A percentile compares a stretch with the other conserved stretches of the same genome.
Evolutionary conservation across 495 filamentous ascomycete genomes (phyloP).

Genomic region (Xylaria sp.): DNA sequence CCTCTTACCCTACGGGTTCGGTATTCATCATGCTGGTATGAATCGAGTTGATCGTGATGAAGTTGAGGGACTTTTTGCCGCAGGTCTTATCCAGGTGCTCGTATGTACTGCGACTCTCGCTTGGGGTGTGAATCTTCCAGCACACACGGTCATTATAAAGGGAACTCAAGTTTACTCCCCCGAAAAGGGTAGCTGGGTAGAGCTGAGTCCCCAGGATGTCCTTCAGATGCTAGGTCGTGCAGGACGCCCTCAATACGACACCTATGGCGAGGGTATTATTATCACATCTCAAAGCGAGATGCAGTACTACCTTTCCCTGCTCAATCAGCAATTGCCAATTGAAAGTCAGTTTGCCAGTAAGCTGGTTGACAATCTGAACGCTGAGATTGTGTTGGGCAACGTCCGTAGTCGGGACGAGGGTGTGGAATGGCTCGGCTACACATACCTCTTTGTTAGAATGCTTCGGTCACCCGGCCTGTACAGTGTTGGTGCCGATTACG

Average conservation of each 20-base stretch:
- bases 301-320: conserved; percentile 92
- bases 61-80: conserved; percentile 92
- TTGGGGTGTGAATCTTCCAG: conserved; percentile 95
- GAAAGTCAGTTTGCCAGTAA: conserved; percentile 95
- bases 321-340: conserved; percentile 97
- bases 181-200: conserved; percentile 98
- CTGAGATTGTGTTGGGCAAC: conserved; percentile 94
- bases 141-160: conserved; percentile 96
- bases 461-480: conserved; percentile 94
- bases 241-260: conserved; percentile 95
- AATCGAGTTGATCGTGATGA: conserved; percentile 90
- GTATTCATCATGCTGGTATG: conserved; percentile 98
- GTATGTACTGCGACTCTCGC: conserved; percentile 96
- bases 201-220: conserved; percentile 96
- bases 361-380: conserved; percentile 95
- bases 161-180: conserved; percentile 98
- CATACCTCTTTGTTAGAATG: conserved; percentile 98
- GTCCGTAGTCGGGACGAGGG: conserved; percentile 92
- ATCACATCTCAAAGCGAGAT: conserved; percentile 95
- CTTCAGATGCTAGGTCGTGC: conserved; percentile 98
- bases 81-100: conserved; percentile 90
- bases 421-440: conserved; percentile 98
- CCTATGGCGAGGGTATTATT: conserved; percentile 97
- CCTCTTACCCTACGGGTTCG: conserved; percentile 93
- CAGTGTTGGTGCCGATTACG: conserved; percentile 93